Base-by-base conservation (phyloP, 2,329 filamentous ascomycete genomes). In the Cladophialophora carrionii region DNA sequence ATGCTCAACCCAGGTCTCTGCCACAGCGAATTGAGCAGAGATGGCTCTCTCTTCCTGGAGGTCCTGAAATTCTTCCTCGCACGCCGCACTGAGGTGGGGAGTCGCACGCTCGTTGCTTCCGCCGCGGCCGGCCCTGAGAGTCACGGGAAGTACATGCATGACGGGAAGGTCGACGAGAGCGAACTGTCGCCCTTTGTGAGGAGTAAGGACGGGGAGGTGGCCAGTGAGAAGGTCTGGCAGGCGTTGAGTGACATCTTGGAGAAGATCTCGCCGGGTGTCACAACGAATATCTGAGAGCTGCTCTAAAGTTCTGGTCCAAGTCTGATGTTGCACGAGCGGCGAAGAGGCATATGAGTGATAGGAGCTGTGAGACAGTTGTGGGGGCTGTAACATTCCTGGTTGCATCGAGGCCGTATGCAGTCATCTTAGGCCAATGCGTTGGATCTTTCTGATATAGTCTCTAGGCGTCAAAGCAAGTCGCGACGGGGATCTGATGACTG, bases 1-100 rank as follows among this genome's bases (percentile, higher is more conserved):
- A 76, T 77, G 65, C 66, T 84, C 22, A 84, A 84, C 62, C 84
- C 85, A 0, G 84, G 84, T 0, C 75, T 83, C 32, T 86, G 84
- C 71, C 76, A 83, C 48, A 81, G 81, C 0, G 74, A 79, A 26
- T 74, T 87, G 1, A 70, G 68, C 5, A 76, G 83, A 1, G 78
- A 84, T 0, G 29, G 57, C 0, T 61, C 59, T 20, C 37, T 70
- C 37, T 46, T 67, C 0, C 58, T 72, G 14, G 37, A 71, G 54
- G 61, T 77, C 9, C 37, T 81, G 41, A 74, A 76, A 26, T 58
- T 75, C 10, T 6, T 79, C 22, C 58, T 81, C 41, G 82, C 77
- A 1, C 75, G 82, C 22, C 76, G 76, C 0, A 78, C 79, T 0
- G 84, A 85, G 73, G 76, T 78, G 2, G 83, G 84, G 1, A 79